These are phyloP conservation scores for Chlorencoelia australis DNA, from an alignment of 2,329 filamentous ascomycete genomes.

Conservation along the genomic window DNA sequence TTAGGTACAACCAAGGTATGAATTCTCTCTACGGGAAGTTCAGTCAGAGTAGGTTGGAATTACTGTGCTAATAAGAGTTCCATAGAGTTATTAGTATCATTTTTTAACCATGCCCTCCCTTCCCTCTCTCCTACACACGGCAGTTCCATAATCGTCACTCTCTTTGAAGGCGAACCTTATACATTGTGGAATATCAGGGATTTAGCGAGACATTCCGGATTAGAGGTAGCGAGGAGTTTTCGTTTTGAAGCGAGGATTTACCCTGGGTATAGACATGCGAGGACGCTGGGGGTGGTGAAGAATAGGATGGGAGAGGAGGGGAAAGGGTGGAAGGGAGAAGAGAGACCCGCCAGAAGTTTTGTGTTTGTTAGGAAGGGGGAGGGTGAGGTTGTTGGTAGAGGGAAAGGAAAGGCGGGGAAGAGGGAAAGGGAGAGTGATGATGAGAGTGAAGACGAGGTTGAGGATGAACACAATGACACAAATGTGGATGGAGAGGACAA, in stretches of 20 bases:
- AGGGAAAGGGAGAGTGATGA: slow-evolving; percentile 18
- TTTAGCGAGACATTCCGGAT: slow-evolving; percentile 66
- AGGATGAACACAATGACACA: slow-evolving; percentile 21
- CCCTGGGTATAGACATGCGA: slow-evolving; percentile 62
- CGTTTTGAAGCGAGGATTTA: slow-evolving; percentile 57
- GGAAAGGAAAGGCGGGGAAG: slow-evolving; percentile 22
- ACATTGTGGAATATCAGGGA: slow-evolving; percentile 92
- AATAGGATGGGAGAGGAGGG: slow-evolving; percentile 35
- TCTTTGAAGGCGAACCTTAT: slow-evolving; percentile 93
- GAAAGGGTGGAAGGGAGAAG: slow-evolving; percentile 41
- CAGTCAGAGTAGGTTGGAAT: not conserved
- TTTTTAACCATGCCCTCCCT: slow-evolving; percentile 47
- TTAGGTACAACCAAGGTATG: slow-evolving; percentile 69
- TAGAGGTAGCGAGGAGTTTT: slow-evolving; percentile 62
- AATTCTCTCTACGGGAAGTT: not conserved
- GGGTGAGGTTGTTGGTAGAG: slow-evolving; percentile 22
- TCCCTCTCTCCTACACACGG: slow-evolving; percentile 39
- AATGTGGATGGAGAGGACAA: slow-evolving; percentile 25
- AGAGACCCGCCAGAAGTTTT: slow-evolving; percentile 46
- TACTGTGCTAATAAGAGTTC: not conserved
- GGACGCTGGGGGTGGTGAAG: slow-evolving; percentile 58
- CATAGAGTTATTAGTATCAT: slow-evolving; percentile 54
- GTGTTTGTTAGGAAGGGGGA: slow-evolving; percentile 53
- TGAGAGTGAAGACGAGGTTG: slow-evolving; percentile 16
- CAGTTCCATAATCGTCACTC: slow-evolving; percentile 63